Evolutionary conservation across 2,329 filamentous ascomycete species (phyloP), one percentile per base, ranked within the genome.

Genomic region (Paraphaeosphaeria minitans): DNA sequence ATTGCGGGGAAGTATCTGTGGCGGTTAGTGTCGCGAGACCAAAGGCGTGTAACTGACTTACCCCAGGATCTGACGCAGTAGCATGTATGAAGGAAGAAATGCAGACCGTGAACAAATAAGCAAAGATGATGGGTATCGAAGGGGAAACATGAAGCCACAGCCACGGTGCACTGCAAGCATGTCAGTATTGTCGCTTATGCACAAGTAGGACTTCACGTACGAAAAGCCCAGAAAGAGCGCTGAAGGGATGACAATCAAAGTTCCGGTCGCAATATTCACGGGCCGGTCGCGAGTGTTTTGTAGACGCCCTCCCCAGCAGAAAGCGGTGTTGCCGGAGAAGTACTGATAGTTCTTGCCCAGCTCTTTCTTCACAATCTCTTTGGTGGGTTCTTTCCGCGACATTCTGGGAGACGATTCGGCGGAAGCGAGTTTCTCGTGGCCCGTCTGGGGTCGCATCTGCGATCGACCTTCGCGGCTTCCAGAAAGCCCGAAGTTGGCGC

Each of bases 81-180:
- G 94, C 95, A 78, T 97, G 94, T 56, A 97, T 72, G 72, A 98
- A 99, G 3, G 95, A 98, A 24, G 93, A 97, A 49, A 97, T 82
- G 77, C 91, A 96, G 29, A 99, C 83, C 75, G 90, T 93, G 70
- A 92, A 92, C n/a, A 97, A 72, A 74, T 99, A 99, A 54, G 87
- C 93, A 79, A 96, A 98, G 45, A 92, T 78, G 67, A 98, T 87
- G 53, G 95, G 95, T 68, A 98, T 87, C 54, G 92, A 93, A 33
- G 93, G 93, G 39, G 92, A 96, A 64, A 96, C 84, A 69, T 96
- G 84, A 66, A 88, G 82, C 93, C 93, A 97, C 54, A 96, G 76
- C 86, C 90, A 97, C 22, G 91, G 87, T 12, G 90, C 93, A 61
- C 82, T 85, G 65, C 21, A 16, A 22, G 45, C 67, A 41, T 67